Percentiles rank a stretch among this genome's conserved stretches.
These are phyloP conservation scores for Pseudonitzschia multistriata DNA, from an alignment of 108 stramenopile species.

Conservation along the genomic window DNA sequence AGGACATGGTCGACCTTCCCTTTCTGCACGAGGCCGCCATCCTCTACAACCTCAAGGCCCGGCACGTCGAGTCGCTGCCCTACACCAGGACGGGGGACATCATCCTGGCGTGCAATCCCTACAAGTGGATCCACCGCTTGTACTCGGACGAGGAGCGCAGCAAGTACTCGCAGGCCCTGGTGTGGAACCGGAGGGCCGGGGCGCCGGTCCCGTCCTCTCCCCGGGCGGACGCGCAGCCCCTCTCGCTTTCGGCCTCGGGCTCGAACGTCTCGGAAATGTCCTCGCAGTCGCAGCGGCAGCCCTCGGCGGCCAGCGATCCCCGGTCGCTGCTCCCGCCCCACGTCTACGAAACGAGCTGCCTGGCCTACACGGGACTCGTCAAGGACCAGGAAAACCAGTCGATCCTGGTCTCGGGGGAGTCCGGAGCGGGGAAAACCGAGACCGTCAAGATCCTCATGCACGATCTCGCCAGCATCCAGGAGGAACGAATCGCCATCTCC, in stretches of 20 bases:
- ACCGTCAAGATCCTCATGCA: constrained; percentile 91
- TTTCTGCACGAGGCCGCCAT: constrained; percentile 96
- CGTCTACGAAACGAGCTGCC: constrained; percentile 78
- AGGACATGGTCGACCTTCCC: constrained; percentile 89
- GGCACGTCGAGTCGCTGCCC: constrained; percentile 70
- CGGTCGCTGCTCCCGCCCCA: constrained; percentile 66
- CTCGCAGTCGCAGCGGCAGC: constrained; percentile 13
- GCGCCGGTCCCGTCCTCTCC: neutral
- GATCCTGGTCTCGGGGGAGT: constrained; percentile 86
- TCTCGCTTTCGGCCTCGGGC: neutral
- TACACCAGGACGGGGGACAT: constrained; percentile 96
- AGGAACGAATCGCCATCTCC: constrained; percentile 18
- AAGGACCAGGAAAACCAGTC: constrained; percentile 66
- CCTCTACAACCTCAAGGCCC: constrained; percentile 84
- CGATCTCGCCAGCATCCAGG: constrained; percentile 75
- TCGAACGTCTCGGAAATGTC: neutral
- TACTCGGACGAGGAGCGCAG: constrained; percentile 56
- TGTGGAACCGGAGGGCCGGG: constrained; percentile 49
- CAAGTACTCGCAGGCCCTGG: constrained; percentile 65
- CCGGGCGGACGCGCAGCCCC: neutral
- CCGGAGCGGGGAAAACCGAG: constrained; percentile 93
- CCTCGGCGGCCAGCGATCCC: constrained; percentile 39
- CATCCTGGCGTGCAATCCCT: constrained; percentile 74
- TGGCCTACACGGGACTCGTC: constrained; percentile 76
- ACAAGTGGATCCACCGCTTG: constrained; percentile 73